Conservation (phyloP, 73 alveolate species). For the Paraurostyla sp. region DNA sequence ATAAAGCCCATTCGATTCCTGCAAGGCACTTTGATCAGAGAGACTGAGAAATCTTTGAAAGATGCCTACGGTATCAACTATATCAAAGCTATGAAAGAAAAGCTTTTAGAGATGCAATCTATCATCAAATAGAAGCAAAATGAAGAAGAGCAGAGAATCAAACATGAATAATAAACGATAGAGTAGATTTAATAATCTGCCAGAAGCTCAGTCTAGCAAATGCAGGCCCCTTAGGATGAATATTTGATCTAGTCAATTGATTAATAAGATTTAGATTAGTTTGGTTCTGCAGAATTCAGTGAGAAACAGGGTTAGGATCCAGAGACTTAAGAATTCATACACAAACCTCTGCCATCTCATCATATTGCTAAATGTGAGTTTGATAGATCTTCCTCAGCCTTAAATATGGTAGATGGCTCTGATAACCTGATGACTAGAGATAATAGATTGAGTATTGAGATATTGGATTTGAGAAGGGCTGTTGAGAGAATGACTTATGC, state of each 20-base stretch:
- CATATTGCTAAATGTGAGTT: too few relatives aligned
- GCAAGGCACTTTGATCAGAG: slow-evolving; percentile 21
- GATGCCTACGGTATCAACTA: slow-evolving; percentile 22
- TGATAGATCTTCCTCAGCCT: too few relatives aligned
- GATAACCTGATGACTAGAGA: not conserved
- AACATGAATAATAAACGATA: not conserved
- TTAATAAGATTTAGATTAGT: too few relatives aligned
- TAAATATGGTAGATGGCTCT: not conserved
- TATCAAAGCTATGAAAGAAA: not conserved
- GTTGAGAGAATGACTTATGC: not conserved
- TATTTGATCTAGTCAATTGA: too few relatives aligned
- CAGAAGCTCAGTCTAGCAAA: not conserved
- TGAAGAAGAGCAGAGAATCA: not conserved
- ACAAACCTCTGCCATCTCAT: too few relatives aligned
- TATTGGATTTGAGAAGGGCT: slow-evolving; percentile 1
- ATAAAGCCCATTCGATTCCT: slow-evolving; percentile 15
- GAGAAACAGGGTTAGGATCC: too few relatives aligned
- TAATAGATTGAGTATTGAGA: not conserved
- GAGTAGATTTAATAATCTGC: not conserved
- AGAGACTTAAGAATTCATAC: too few relatives aligned
- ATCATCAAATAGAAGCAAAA: not conserved
- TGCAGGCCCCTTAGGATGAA: not conserved
- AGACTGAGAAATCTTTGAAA: slow-evolving; percentile 45
- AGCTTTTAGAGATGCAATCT: not conserved
- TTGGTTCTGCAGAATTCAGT: too few relatives aligned